A percentile compares a stretch with the other conserved stretches of the same genome.
Conservation (phyloP, 1,284 basidiomycete species). For the Fomes fomentarius region DNA sequence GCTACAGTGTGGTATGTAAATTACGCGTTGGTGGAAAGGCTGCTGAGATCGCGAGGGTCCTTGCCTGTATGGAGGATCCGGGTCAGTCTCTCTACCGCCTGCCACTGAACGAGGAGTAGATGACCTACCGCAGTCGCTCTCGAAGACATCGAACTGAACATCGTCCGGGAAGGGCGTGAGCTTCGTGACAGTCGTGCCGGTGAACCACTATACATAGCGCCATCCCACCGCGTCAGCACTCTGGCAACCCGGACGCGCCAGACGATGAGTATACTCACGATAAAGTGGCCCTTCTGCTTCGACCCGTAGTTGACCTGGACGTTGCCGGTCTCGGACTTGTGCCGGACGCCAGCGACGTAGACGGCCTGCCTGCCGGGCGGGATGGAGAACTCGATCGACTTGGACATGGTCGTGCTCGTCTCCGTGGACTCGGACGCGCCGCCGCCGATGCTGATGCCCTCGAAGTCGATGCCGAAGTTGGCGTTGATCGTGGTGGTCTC, state of each 20-base stretch:
- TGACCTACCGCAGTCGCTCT: slow-evolving; percentile 14
- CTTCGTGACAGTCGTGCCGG: slow-evolving; percentile 11
- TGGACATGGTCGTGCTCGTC: slow-evolving; percentile 6
- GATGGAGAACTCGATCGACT: slow-evolving; percentile 15
- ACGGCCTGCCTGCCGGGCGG: slow-evolving; percentile 16
- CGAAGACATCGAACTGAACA: slow-evolving; percentile 12
- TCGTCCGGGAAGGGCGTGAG: slow-evolving; percentile 10
- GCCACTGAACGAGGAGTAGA: no score
- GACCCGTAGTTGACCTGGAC: slow-evolving; percentile 19
- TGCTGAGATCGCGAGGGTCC: slow-evolving; percentile 8
- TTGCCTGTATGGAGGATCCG: neutral
- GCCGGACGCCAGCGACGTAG: slow-evolving; percentile 13
- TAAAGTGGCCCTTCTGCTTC: slow-evolving; percentile 11
- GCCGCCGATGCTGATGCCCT: slow-evolving; percentile 15
- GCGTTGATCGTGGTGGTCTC: slow-evolving; percentile 10
- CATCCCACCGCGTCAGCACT: no score
- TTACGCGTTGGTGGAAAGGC: neutral
- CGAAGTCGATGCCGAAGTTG: slow-evolving; percentile 9
- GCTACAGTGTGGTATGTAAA: no score
- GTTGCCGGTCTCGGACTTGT: slow-evolving; percentile 16
- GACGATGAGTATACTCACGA: neutral
- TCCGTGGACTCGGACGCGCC: neutral
- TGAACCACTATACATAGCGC: slow-evolving; percentile 16
- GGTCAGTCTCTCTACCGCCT: neutral
- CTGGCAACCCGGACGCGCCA: no score